Evolutionary conservation across 805 yeast species (phyloP), one percentile per base, ranked within the genome.

Genomic region (Sugiyamaella chiloensis): DNA sequence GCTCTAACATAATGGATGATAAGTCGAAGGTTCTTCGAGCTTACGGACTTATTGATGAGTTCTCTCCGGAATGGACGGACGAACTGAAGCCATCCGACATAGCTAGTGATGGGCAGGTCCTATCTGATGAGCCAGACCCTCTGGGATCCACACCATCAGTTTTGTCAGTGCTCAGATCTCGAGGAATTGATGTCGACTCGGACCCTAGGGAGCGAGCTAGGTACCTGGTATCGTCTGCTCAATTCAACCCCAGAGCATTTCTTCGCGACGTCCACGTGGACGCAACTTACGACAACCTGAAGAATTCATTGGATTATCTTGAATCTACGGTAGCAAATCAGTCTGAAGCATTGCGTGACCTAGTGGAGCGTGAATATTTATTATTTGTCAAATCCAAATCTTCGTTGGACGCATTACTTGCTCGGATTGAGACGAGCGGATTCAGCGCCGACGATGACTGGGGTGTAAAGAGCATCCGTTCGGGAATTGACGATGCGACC

Each of bases 351-450:
- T 62, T 82, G 56, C 74, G 76, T 48, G 57, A 60, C 12, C 62
- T 81, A 35, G 79, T 83, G 12, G 79, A 79, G 53, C 65, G 72
- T 11, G 86, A 85, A 58, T 83, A 80, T 55, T 75, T 78, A 46
- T 72, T 75, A 54, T 84, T 83, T 53, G 86, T 85, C 26, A 76
- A 75, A 52, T 73, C 82, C 23, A 85, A 85, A 58, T 76, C 83
- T 20, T 69, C 78, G 2, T 65, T 85, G 30, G 90, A 85, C 58
- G 73, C 73, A 23, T 80, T 83, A 3, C 75, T 80, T 51, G 68
- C 64, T 17, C 81, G 78, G 52, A 79, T 83, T 55, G 66, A 72
- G 24, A 57, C 59, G n/a, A 60, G 68, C 14, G 73, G 72, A 8
- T 56, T 65, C 41, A 57, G 55, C 27, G 56, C 51, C 16, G 49